These are phyloP conservation scores for Epichloe aotearoae DNA, from an alignment of 2,329 filamentous ascomycete genomes.

Conservation along the genomic window DNA sequence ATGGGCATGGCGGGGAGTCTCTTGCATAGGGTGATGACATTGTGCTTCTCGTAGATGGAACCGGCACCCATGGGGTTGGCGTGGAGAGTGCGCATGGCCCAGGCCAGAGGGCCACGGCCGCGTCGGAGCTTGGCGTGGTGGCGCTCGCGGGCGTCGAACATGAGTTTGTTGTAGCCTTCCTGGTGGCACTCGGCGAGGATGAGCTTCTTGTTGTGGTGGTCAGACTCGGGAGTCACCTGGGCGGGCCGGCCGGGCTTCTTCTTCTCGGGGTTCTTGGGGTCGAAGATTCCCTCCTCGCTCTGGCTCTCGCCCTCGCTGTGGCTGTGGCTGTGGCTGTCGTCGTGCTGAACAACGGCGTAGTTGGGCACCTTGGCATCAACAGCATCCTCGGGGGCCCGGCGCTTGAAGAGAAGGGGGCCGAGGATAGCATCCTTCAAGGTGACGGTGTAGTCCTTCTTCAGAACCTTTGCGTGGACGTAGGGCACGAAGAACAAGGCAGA, in stretches of 20 bases:
- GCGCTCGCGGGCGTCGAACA: conserved; percentile 40
- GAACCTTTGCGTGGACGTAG: conserved; percentile 50
- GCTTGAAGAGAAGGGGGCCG: conserved; percentile 52
- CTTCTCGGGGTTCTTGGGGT: conserved; percentile 11
- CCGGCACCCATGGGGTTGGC: conserved; percentile 61
- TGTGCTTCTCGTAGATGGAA: conserved; percentile 60
- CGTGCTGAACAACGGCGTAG: conserved; percentile 64
- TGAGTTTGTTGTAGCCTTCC: conserved; percentile 45
- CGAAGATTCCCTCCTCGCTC: conserved; percentile 11
- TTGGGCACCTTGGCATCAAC: conserved; percentile 51
- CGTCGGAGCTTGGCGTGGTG: conserved; percentile 51
- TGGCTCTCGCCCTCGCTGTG: conserved; percentile 12
- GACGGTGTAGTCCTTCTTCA: conserved; percentile 54
- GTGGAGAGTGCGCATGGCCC: conserved; percentile 68
- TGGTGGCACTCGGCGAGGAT: conserved; percentile 35
- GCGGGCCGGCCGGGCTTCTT: neutral
- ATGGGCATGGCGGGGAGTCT: conserved; percentile 57
- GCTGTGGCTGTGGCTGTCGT: conserved; percentile 30
- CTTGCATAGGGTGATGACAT: conserved; percentile 49
- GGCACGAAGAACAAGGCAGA: conserved; percentile 62
- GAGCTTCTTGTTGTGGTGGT: conserved; percentile 31
- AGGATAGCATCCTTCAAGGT: conserved; percentile 48
- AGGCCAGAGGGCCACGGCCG: conserved; percentile 56
- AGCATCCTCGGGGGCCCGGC: conserved; percentile 38
- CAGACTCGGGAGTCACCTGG: conserved; percentile 17